These are phyloP conservation scores for barley (Hordeum vulgare) DNA, from an alignment of 176 grass and related monocot species.

Conservation along the genomic window MorexV3_pseudomolecules_assembly NC_058524.1:62783080-62783579, in stretches of 20 bases:
- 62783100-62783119: slow-evolving; percentile 36
- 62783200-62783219: slow-evolving; percentile 51
- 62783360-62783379: not conserved
- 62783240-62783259: not conserved
- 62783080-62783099: slow-evolving; percentile 14
- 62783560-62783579: not conserved
- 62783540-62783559: slow-evolving; percentile 8
- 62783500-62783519: slow-evolving; percentile 25
- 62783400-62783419: no score
- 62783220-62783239: not conserved
- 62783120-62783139: slow-evolving; percentile 46
- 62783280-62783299: no score
- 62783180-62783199: slow-evolving; percentile 82
- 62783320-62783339: no score
- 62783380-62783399: no score
- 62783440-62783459: not conserved
- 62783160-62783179: slow-evolving; percentile 80
- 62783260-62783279: no score
- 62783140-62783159: slow-evolving; percentile 33
- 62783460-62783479: slow-evolving; percentile 26
- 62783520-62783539: slow-evolving; percentile 17
- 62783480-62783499: slow-evolving; percentile 26
- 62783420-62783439: no score
- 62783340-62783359: not conserved
- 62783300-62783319: no score